These are phyloP conservation scores for Oryza australiensis DNA, from an alignment of 176 grass and related monocot genomes.

Conservation along the genomic window DNA sequence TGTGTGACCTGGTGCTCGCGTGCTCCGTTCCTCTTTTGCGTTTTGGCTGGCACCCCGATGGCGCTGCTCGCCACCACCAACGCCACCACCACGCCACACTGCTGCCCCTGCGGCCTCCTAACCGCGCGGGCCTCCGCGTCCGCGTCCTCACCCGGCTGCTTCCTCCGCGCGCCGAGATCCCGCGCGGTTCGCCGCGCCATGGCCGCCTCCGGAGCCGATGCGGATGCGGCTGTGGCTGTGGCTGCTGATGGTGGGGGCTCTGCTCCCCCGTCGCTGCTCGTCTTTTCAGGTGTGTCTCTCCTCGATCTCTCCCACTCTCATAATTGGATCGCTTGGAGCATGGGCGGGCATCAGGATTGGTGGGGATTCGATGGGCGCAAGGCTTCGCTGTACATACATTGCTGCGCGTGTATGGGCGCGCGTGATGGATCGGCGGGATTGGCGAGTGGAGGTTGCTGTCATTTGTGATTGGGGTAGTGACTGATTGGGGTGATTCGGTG, in stretches of 20 bases:
- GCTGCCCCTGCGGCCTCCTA: background rate
- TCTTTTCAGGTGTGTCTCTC: constrained; percentile 64
- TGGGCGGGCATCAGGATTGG: background rate
- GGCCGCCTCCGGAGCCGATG: constrained; percentile 15
- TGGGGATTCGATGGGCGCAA: background rate
- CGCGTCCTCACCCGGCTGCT: background rate
- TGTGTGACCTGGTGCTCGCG: no score
- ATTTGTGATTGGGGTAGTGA: no score
- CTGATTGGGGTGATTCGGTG: no score
- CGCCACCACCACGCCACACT: background rate
- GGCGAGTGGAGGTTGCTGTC: no score
- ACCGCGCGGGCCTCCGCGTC: background rate
- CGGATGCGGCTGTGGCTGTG: background rate
- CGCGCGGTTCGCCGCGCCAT: constrained; percentile 22
- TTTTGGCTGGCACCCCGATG: constrained; percentile 28
- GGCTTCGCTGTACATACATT: no score
- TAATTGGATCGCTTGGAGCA: background rate
- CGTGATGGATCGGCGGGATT: no score
- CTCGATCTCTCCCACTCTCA: background rate
- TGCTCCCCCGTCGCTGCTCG: constrained; percentile 70
- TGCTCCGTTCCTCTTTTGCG: no score
- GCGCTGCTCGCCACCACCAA: constrained; percentile 40
- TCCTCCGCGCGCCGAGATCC: constrained; percentile 39
- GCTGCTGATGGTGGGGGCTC: no score
- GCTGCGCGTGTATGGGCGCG: no score